These are phyloP conservation scores for Albophoma yamanashiensis DNA, from an alignment of 2,329 filamentous ascomycete species.

Conservation along the genomic window DNA sequence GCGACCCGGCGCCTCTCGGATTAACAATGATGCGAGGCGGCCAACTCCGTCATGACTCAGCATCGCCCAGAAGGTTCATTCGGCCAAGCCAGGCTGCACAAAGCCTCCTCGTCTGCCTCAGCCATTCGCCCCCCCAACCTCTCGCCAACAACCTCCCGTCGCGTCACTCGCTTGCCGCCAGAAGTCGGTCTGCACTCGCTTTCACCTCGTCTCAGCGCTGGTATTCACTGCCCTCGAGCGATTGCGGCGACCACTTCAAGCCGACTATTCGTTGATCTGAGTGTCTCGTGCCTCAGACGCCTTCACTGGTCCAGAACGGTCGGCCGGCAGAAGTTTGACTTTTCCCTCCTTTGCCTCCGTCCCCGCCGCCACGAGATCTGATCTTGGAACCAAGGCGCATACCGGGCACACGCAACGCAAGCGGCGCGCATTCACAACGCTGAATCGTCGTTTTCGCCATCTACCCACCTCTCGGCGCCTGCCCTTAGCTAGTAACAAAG, in stretches of 20 bases:
- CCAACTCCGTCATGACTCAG: neutral
- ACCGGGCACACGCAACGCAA: neutral
- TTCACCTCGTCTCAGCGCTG: conserved; percentile 7
- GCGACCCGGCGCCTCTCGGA: neutral
- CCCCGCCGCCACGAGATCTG: neutral
- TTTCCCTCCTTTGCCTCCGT: neutral
- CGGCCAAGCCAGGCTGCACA: neutral
- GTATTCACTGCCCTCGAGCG: conserved; percentile 9
- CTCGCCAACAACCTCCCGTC: conserved; percentile 14
- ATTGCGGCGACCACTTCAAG: conserved; percentile 18
- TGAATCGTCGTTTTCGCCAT: neutral
- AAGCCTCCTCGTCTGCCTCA: conserved; percentile 5
- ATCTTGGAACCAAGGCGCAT: neutral
- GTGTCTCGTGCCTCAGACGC: conserved; percentile 36
- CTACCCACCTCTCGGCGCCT: neutral
- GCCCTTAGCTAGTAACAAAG: neutral
- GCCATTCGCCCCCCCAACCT: conserved; percentile 7
- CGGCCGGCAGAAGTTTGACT: conserved; percentile 17
- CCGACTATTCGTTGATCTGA: conserved; percentile 27
- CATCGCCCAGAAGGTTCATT: neutral
- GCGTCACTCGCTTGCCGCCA: conserved; percentile 20
- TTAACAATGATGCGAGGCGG: neutral
- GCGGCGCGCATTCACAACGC: neutral
- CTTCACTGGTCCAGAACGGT: conserved; percentile 49
- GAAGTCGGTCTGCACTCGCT: conserved; percentile 23